Evolutionary conservation across 495 filamentous ascomycete species (phyloP), one percentile per base, ranked within the genome.

Genomic region (Penicillium goetzii): DNA sequence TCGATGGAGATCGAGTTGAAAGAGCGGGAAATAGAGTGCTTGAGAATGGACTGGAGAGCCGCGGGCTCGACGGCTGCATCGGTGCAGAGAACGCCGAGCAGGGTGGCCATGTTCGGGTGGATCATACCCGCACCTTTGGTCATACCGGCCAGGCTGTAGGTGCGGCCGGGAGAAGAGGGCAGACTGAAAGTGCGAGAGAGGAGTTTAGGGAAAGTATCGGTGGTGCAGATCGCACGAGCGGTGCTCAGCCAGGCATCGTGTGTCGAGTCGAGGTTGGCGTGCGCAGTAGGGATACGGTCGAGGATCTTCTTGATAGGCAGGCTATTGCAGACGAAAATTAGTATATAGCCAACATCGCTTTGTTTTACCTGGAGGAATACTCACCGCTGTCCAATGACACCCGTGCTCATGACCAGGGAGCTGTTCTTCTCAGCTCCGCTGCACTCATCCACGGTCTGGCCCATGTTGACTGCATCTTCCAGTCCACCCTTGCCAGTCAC

Each of bases 41-140:
- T 88, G 61, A 99, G 88, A 21, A 92, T 79, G 0, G 79, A 73
- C 59, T 87, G 85, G 23, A 98, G 87, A 12, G 87, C 83, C 17
- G 79, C 70, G 11, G 91, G 81, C 9, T 85, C 83, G 70, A 98
- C 88, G 15, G 92, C 89, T 0, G 90, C 96, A 68, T 99, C 95
- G 30, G 95, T 99, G 72, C 92, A 93, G 70, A 98, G 85, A 58
- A 98, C 91, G 52, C 91, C 94, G 32, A 99, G 86, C 41, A 99
- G 85, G 0, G 95, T 99, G 47, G 93, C 95, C 94, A 99, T 97
- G 81, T 99, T 97, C 23, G 95, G 95, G 77, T 97, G 94, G 73
- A 99, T 99, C 95, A 99, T 99, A 68, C 95, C 95, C 15, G 95
- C 96, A 50, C 95, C 95, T 78, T 99, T 99, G 63, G 96, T 97